Base-by-base conservation (phyloP, 2,329 filamentous ascomycete species). In the Magnaporthales sp. region DNA sequence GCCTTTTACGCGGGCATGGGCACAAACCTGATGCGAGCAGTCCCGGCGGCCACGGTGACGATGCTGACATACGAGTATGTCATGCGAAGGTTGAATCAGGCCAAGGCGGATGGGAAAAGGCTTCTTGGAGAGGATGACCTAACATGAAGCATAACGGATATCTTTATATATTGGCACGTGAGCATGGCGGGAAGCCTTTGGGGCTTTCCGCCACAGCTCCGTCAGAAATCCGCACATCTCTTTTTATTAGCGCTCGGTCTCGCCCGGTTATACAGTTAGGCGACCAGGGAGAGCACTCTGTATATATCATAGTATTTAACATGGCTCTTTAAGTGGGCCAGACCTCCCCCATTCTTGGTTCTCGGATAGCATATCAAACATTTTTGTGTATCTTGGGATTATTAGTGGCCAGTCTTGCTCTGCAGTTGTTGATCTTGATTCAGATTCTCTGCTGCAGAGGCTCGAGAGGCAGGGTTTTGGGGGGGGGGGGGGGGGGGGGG, bases 1-100 rank as follows among this genome's bases (percentile, higher is more conserved):
- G 94, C 94, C 3, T 98, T 99, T 73, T 99, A 99, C 76, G 94
- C 93, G 27, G 95, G 95, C 46, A 92, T 99, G 83, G 95, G 95
- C 51, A 97, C 94, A 63, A 99, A 99, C 79, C 91, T 99, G 87
- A 92, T 98, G 83, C 87, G 95, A 67, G 95, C 95, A 8, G 90
- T 99, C 13, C 95, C 95, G 32, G 93, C 95, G 26, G 94, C 95
- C 24, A 96, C 96, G 73, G 97, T 96, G 29, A 99, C 95, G 3
- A 96, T 99, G 90, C 83, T 98, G 75, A 98, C 94, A 13, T 99
- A 97, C 75, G 95, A 99, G 79, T 95, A 90, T 72, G 79, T 83
- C 64, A 87, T 87, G 85, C 79, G 81, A 65, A 75, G 79, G 66
- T 76, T 87, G 24, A 83, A 83, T 68, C 74, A 77, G 67, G 74